phyloP scores from a whole-genome alignment of 2,329 filamentous ascomycete genomes.

The Calonectria ilicicola region DNA sequence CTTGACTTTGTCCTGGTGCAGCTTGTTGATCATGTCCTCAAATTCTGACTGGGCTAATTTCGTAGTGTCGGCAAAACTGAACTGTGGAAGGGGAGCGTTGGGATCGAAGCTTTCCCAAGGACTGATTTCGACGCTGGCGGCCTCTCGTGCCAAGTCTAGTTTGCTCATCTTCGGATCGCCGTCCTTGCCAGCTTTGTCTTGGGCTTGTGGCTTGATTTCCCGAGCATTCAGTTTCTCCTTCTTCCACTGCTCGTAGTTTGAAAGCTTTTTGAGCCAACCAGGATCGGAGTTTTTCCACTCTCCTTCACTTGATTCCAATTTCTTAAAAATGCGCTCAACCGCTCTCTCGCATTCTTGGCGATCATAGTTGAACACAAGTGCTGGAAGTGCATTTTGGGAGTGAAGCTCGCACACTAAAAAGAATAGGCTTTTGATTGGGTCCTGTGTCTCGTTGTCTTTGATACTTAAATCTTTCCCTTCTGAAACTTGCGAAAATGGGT shows the following conservation, averaged over 20 bases:
- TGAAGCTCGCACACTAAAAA: slow-evolving; percentile 72
- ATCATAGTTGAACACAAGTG: slow-evolving; percentile 83
- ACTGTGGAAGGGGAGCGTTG: slow-evolving; percentile 70
- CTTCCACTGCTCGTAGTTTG: slow-evolving; percentile 68
- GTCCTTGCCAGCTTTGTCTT: slow-evolving; percentile 54
- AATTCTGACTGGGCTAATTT: slow-evolving; percentile 71
- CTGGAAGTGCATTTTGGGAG: slow-evolving; percentile 74
- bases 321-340: slow-evolving; percentile 60
- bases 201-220: slow-evolving; percentile 41
- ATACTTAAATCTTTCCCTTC: not conserved
- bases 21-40: slow-evolving; percentile 55
- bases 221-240: slow-evolving; percentile 54
- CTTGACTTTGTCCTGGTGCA: slow-evolving; percentile 60
- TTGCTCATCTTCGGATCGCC: slow-evolving; percentile 57
- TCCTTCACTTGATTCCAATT: slow-evolving; percentile 55
- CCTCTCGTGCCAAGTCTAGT: slow-evolving; percentile 67
- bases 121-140: slow-evolving; percentile 65
- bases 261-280: slow-evolving; percentile 71
- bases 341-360: slow-evolving; percentile 73
- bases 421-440: slow-evolving; percentile 46
- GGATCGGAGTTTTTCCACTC: slow-evolving; percentile 67
- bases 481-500: not conserved
- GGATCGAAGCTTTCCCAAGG: slow-evolving; percentile 76
- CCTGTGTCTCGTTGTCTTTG: not conserved
- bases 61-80: slow-evolving; percentile 74